Conservation (phyloP, 225 moss, liverwort and hornwort species). For the Neckera pumila region DNA sequence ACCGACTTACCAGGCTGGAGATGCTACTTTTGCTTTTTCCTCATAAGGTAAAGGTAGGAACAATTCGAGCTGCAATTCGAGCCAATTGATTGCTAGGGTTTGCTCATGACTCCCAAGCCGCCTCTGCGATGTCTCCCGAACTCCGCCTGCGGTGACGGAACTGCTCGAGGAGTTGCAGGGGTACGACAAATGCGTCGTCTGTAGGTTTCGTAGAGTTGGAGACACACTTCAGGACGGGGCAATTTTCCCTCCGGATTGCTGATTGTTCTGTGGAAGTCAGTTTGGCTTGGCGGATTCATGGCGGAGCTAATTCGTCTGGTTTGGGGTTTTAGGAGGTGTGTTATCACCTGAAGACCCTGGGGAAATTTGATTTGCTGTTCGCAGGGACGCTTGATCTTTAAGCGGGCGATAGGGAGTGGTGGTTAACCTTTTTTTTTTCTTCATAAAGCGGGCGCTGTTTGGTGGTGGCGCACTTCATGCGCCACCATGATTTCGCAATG, state of each 20-base stretch:
- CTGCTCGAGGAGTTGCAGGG: neutral
- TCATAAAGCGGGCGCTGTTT: neutral
- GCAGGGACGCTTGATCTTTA: slow-evolving; percentile 33
- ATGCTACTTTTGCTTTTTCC: neutral
- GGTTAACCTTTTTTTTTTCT: neutral
- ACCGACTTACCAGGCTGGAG: neutral
- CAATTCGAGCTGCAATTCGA: neutral
- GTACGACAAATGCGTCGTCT: neutral
- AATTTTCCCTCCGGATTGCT: neutral
- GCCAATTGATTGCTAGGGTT: neutral
- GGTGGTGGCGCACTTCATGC: slow-evolving; percentile 9
- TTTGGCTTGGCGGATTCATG: neutral
- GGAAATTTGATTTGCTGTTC: slow-evolving; percentile 36
- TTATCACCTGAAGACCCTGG: slow-evolving; percentile 38
- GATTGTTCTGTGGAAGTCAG: neutral
- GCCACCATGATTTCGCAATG: slow-evolving; percentile 92
- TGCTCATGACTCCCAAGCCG: neutral
- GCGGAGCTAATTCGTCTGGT: neutral
- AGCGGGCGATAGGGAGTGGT: neutral
- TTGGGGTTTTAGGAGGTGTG: slow-evolving; percentile 33
- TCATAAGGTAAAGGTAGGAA: neutral
- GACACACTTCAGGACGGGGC: neutral
- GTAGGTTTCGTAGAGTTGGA: neutral
- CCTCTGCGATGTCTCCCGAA: neutral
- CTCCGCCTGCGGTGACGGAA: neutral